A percentile compares a stretch with the other conserved stretches of the same genome.
Evolutionary conservation across 441 rosid genomes (phyloP).

Genomic region (Pelargonium exstipulatum): DNA sequence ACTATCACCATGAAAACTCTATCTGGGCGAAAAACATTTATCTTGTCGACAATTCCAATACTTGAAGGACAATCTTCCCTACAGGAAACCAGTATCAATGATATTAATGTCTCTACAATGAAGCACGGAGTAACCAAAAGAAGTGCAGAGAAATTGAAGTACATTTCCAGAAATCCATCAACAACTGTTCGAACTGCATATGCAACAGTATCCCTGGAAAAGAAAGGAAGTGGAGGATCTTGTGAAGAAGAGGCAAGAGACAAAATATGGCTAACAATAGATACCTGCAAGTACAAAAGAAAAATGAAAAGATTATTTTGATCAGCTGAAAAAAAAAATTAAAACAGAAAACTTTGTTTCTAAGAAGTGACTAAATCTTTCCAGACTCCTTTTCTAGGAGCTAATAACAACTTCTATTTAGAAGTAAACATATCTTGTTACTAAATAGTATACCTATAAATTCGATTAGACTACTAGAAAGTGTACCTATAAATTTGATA

Average conservation of each 20-base stretch:
- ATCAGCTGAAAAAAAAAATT: background rate
- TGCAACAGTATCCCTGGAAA: constrained; percentile 56
- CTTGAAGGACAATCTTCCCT: constrained; percentile 49
- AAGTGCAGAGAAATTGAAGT: constrained; percentile 20
- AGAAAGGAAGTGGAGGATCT: constrained; percentile 66
- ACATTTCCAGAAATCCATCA: constrained; percentile 94
- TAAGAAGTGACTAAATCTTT: background rate
- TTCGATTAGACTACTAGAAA: background rate
- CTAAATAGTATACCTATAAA: background rate
- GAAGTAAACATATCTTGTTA: background rate
- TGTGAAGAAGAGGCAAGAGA: constrained; percentile 65
- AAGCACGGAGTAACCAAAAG: constrained; percentile 18
- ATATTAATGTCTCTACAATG: constrained; percentile 15
- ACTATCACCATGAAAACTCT: constrained; percentile 86
- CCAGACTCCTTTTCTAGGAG: constrained; percentile 4
- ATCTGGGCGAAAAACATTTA: constrained; percentile 89
- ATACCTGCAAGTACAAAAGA: constrained; percentile 53
- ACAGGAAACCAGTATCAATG: constrained; percentile 31
- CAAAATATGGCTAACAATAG: constrained; percentile 76
- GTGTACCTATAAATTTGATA: background rate
- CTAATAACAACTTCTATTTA: background rate
- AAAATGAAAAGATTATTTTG: constrained; percentile 2
- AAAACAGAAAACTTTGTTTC: constrained; percentile 1
- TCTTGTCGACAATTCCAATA: constrained; percentile 62
- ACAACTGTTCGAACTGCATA: constrained; percentile 74